Evolutionary conservation across 192 early-diverging fungal species (phyloP), one percentile per base, ranked within the genome.

Genomic region (Backusella australiensis): DNA sequence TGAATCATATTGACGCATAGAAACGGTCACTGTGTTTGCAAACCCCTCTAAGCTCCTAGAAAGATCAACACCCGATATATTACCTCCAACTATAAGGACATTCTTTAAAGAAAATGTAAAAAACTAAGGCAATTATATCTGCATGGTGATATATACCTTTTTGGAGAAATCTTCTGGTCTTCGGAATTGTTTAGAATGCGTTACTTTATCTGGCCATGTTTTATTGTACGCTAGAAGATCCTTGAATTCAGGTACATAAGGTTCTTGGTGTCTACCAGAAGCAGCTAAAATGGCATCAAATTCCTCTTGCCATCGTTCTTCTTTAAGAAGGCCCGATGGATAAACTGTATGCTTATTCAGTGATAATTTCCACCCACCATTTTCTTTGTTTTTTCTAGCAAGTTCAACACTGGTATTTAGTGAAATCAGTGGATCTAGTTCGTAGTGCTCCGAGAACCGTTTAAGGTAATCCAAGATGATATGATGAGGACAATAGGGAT

Each of bases 171-270:
- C 23, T 35, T 75, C 67, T 9, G 73, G 66, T 21, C 26, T 32
- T 74, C 73, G 68, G 34, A 53, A 79, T 29, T 79, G 78, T 26
- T 75, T 79, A 32, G 78, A 56, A 63, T 79, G 78, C 6, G 53
- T n/a, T n/a, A 52, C 15, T 29, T 70, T 73, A n/a, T 75, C 73
- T 23, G 78, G 78, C 41, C 66, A 79, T n/a, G 17, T 38, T 21
- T 41, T 70, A 69, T 74, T 44, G 41, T 42, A 79, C 21, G 65
- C 72, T 17, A 29, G 12, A 23, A 79, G 67, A 42, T 42, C 66
- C 15, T 73, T 42, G 11, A 70, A 35, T 19, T 69, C 49, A 23
- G 78, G 78, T 11, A 79, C 53, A 38, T 39, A 69, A 1, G 72
- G 32, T 6, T 69, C 19, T 34, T 79, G 78, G 14, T 75, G 68